These are phyloP conservation scores for Exophiala spinifera DNA, from an alignment of 2,329 filamentous ascomycete species.

Conservation along the genomic window DNA sequence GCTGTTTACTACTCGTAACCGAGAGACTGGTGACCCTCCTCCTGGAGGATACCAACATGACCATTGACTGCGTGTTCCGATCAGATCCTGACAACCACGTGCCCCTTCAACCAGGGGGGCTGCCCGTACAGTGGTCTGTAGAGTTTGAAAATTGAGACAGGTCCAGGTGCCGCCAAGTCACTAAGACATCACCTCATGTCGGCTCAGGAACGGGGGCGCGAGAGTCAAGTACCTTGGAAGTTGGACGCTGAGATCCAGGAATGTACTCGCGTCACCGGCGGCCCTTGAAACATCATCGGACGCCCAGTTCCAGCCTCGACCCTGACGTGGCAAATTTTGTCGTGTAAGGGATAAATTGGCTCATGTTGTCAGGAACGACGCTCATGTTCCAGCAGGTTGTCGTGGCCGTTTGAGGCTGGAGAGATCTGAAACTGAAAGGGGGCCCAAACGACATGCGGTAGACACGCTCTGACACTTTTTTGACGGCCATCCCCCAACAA, in stretches of 20 bases:
- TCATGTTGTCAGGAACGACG: background rate
- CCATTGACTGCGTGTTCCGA: background rate
- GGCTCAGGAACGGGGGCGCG: no score
- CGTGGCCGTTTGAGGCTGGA: background rate
- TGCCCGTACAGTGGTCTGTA: no score
- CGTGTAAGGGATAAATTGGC: background rate
- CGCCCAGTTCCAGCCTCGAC: background rate
- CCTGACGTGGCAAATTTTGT: background rate
- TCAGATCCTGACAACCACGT: constrained; percentile 5
- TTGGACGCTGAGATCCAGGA: no score
- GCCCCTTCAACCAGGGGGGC: background rate
- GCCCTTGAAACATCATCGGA: background rate
- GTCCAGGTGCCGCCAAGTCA: background rate
- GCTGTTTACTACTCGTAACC: no score
- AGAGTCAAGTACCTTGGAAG: no score
- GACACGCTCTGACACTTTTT: background rate
- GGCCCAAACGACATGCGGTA: background rate
- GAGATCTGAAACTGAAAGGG: background rate
- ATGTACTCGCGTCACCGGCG: background rate
- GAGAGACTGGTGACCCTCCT: background rate
- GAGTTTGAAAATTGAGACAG: no score
- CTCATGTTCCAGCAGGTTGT: background rate
- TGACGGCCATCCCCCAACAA: background rate
- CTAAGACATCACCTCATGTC: no score
- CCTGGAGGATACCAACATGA: background rate